Base-by-base conservation (phyloP, 805 yeast species). In the Brettanomyces naardenensis region DNA sequence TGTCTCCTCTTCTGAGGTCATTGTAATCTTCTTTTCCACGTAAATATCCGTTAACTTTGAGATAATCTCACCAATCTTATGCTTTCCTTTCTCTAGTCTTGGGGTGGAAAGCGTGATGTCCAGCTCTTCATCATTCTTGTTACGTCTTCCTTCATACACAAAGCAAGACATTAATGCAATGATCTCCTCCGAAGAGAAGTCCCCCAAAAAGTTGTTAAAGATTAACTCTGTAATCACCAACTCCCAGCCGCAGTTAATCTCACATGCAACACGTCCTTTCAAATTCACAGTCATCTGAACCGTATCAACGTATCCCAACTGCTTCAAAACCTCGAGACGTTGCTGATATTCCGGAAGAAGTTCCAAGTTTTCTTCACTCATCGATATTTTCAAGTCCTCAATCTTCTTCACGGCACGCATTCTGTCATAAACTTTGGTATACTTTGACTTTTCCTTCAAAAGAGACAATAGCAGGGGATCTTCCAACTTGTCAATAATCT, bases 161-260 rank as follows among this genome's bases (percentile, higher is more conserved):
- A 92, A 92, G 27, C 84, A 86, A 0, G 97, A 87, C 23, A 92
- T 61, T 35, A 92, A 65, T 0, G 97, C 97, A n/a, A 89, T 97
- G 44, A 92, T 88, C 59, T 92, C 98, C 53, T 88, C 96, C 1
- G 97, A 88, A 45, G 89, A 94, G 54, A 84, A 89, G 41, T 87
- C 94, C 22, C 90, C 95, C 44, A 92, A 64, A 65, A 90, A 88
- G 60, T 92, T 92, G 52, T 90, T 95, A 49, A 92, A 68, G 14
- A 92, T 75, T 38, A 92, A 68, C 58, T 92, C 98, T 0, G 98
- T 90, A 9, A 92, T 57, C 3, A 83, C 80, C 39, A 89, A 67
- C 59, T 92, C 98, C 75, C 89, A 87, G 0, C 97, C 97, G 19
- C 87, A 73, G 55, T 84, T 85, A 41, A 86, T 71, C 51, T 92